Conservation (phyloP, 2,329 filamentous ascomycete species). For the Emericellopsis cladophorae region DNA sequence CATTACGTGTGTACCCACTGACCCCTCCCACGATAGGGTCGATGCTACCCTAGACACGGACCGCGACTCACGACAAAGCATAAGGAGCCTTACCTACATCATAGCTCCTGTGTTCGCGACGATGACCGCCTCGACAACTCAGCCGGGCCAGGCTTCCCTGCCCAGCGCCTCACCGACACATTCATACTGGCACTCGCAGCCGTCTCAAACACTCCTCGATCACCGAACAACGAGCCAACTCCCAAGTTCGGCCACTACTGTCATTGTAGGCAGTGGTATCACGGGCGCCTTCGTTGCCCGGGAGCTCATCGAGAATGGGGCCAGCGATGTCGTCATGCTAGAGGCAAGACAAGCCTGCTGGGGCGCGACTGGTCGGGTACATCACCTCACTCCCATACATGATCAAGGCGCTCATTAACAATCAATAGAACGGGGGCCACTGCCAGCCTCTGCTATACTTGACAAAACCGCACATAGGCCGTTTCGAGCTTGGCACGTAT, state of each 20-base stretch:
- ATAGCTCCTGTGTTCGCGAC: neutral
- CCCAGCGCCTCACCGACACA: constrained; percentile 47
- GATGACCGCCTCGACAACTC: constrained; percentile 18
- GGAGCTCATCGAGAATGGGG: constrained; percentile 38
- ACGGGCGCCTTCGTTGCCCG: constrained; percentile 61
- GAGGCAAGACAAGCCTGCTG: constrained; percentile 72
- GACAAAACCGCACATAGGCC: constrained; percentile 44
- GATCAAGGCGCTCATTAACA: too few species aligned
- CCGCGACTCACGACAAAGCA: too few species aligned
- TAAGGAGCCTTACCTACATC: too few species aligned
- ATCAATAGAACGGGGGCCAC: constrained; percentile 52
- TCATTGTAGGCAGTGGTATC: constrained; percentile 65
- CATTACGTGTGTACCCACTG: too few species aligned
- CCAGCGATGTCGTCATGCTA: constrained; percentile 49
- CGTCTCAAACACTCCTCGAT: constrained; percentile 50
- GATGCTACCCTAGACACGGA: too few species aligned
- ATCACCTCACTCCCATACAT: constrained; percentile 13
- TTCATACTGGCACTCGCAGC: constrained; percentile 65
- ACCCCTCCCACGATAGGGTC: too few species aligned
- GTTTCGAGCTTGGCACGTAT: constrained; percentile 63
- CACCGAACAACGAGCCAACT: constrained; percentile 54
- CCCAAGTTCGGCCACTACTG: constrained; percentile 50
- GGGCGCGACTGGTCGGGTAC: constrained; percentile 70
- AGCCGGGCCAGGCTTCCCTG: constrained; percentile 33
- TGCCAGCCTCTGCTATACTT: constrained; percentile 62